These are phyloP conservation scores for Uncinocarpus reesii DNA, from an alignment of 2,329 filamentous ascomycete species.

Conservation along the genomic window DNA sequence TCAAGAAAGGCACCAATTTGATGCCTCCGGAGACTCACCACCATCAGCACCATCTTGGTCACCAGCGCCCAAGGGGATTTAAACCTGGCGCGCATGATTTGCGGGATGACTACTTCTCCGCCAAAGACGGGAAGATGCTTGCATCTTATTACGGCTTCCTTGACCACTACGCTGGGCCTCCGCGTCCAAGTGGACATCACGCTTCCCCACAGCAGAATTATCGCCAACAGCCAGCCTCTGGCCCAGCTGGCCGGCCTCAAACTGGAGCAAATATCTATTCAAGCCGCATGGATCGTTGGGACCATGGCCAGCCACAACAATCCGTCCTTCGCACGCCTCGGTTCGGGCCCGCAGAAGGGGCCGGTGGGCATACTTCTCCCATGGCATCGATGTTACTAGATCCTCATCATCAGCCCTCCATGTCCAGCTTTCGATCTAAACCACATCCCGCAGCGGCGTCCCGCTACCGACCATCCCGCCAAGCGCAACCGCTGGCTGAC, in stretches of 20 bases:
- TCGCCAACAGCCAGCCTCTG: constrained; percentile 54
- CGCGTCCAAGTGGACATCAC: constrained; percentile 55
- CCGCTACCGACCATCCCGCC: constrained; percentile 26
- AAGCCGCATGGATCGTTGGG: constrained; percentile 20
- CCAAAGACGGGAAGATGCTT: constrained; percentile 97
- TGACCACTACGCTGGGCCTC: constrained; percentile 76
- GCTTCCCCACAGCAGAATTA: constrained; percentile 45
- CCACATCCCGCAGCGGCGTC: constrained; percentile 22
- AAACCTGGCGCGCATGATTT: constrained; percentile 46
- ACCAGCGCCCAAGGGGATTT: constrained; percentile 31
- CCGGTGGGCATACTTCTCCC: constrained; percentile 28
- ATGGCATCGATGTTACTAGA: constrained; percentile 38
- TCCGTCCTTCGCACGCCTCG: constrained; percentile 32
- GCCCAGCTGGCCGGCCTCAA: constrained; percentile 43
- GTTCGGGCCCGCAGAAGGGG: constrained; percentile 29
- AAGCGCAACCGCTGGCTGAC: constrained; percentile 21
- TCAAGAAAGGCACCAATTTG: constrained; percentile 66
- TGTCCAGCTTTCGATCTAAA: constrained; percentile 22
- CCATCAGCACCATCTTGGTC: constrained; percentile 21
- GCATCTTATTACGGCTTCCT: constrained; percentile 91
- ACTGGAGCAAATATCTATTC: constrained; percentile 22
- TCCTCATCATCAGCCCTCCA: constrained; percentile 38
- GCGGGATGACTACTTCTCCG: constrained; percentile 84
- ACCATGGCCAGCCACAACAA: constrained; percentile 22
- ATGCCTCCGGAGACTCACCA: constrained; percentile 28